Conservation (phyloP, 75 land plant genomes). For the Sequoiadendron giganteum region DNA sequence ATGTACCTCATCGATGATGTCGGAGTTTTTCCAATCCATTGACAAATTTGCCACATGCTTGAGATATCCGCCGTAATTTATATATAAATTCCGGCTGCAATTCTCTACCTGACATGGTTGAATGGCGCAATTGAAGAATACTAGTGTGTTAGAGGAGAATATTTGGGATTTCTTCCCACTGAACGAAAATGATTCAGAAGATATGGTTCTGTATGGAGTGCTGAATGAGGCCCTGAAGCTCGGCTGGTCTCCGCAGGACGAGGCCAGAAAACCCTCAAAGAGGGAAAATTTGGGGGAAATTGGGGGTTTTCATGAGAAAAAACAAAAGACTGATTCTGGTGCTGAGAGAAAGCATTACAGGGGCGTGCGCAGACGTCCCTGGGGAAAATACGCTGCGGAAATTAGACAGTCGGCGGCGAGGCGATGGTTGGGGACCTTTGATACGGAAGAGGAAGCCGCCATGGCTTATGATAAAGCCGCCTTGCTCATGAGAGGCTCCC, state of each 20-base stretch:
- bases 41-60: too few species aligned
- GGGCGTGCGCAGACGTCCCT: constrained; percentile 10
- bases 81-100: too few species aligned
- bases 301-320: background rate
- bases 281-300: background rate
- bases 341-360: constrained; percentile 9
- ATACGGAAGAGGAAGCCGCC: constrained; percentile 9
- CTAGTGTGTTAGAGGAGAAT: too few species aligned
- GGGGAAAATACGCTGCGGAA: constrained; percentile 9
- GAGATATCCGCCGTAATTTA: too few species aligned
- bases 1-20: too few species aligned
- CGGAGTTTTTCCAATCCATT: too few species aligned
- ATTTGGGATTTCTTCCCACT: too few species aligned
- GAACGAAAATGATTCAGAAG: too few species aligned
- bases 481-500: constrained; percentile 21
- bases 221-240: too few species aligned
- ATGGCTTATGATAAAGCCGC: constrained; percentile 24
- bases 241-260: background rate
- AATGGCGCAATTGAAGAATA: too few species aligned
- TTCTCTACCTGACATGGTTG: too few species aligned
- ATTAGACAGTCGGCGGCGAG: constrained; percentile 1
- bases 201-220: too few species aligned
- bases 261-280: background rate
- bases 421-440: constrained; percentile 12
- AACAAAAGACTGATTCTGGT: background rate